These are phyloP conservation scores for Neonothopanus nambi DNA, from an alignment of 1,284 basidiomycete species.

Conservation along the genomic window DNA sequence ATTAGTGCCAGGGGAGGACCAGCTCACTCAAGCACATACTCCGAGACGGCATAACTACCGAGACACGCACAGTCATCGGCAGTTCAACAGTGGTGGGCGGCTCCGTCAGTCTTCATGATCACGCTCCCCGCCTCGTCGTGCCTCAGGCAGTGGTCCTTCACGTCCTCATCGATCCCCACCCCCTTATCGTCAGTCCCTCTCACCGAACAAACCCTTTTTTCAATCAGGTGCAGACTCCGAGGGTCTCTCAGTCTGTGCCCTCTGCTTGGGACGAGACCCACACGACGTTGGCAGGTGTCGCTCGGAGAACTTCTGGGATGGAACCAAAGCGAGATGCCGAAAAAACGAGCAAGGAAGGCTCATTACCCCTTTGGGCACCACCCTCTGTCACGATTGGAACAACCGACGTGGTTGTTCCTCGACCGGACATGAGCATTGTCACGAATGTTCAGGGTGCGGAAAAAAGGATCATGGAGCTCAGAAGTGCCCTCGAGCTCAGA, in stretches of 20 bases:
- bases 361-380: no score
- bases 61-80: not conserved
- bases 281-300: constrained; percentile 19
- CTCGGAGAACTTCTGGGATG: constrained; percentile 11
- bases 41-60: no score
- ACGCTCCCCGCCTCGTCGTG: not conserved
- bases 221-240: not conserved
- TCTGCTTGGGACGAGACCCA: constrained; percentile 15
- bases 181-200: no score
- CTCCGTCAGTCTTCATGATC: not conserved
- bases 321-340: not conserved
- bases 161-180: no score
- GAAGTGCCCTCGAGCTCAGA: constrained; percentile 24
- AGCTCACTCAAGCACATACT: no score
- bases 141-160: not conserved
- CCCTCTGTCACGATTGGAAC: constrained; percentile 22
- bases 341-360: not conserved
- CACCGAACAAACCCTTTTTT: not conserved
- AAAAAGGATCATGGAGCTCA: constrained; percentile 26
- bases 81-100: not conserved
- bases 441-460: constrained; percentile 25
- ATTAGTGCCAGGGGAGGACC: no score
- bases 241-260: not conserved
- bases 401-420: constrained; percentile 12
- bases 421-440: constrained; percentile 10